Evolutionary conservation across 371 early-diverging fungal species (phyloP), one percentile per base, ranked within the genome.

Genomic region (Lichtheimia hyalospora): DNA sequence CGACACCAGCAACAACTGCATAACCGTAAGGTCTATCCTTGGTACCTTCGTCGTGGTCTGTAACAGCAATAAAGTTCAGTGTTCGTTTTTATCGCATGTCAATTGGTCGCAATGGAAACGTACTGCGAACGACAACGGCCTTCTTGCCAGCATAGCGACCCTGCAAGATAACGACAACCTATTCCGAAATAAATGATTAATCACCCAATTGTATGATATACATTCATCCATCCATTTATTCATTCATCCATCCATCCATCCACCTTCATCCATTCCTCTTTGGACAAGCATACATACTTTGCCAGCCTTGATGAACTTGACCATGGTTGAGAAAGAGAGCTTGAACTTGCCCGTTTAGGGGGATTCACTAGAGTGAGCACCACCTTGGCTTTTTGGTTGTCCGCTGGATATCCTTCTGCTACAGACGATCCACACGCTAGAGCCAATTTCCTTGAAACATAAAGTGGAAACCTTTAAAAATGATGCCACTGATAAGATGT

Each of bases 141-240:
- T 98, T 98, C 89, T 95, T 96, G 71, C 99, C 99, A 81, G 99
- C 98, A 74, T 91, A 93, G 69, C 97, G 94, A 68, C 99, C 99
- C 75, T 94, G 92, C 66, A 97, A 92, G 79, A 98, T 82, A 67
- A 98, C 89, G 71, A 95, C 98, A 73, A 97, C 97, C 93, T 97
- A 72, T 14, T 4, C 52, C 8, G 64, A 55, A 8, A 55, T 4
- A 24, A 34, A 18, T 44, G 44, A 41, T 10, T 16, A 51, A 5
- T 21, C 16, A 52, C 50, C 43, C 60, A 42, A 5, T 15, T 20
- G 20, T 60, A 46, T 25, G 57, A 13, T 51, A 40, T 60, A 18
- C 55, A 20, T 16, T 27, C 20, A 50, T 24, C 18, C 48, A 53
- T 64, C 63, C 51, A 63, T 73, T 68, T 64, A 74, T 74, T 63